Conservation (phyloP, 2,329 filamentous ascomycete species). For the Moelleriella libera region DNA sequence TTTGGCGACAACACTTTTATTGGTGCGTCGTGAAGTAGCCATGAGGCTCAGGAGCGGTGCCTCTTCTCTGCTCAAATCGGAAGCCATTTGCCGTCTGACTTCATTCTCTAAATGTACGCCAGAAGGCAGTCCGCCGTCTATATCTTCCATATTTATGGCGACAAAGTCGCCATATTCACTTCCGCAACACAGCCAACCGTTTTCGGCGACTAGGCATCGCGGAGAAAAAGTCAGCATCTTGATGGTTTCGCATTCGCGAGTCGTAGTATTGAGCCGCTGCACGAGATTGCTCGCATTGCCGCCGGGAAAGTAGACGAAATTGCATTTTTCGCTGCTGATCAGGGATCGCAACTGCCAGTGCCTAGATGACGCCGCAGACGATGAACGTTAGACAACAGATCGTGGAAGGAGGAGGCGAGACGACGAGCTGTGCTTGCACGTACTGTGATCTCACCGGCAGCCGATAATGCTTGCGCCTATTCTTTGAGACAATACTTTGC, state of each 20-base stretch:
- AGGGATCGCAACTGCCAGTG: constrained; percentile 86
- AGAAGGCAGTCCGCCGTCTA: constrained; percentile 12
- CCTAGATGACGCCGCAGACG: constrained; percentile 24
- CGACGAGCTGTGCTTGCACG: neutral
- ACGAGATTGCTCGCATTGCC: constrained; percentile 51
- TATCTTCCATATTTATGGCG: constrained; percentile 50
- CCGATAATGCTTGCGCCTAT: constrained; percentile 52
- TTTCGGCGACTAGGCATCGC: constrained; percentile 74
- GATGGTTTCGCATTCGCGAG: constrained; percentile 58
- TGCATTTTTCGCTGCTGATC: constrained; percentile 64
- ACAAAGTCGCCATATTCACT: constrained; percentile 81
- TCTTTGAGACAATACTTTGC: constrained; percentile 46
- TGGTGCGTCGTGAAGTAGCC: constrained; percentile 20
- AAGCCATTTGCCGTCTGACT: neutral
- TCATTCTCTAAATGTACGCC: neutral
- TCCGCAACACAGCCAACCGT: constrained; percentile 83
- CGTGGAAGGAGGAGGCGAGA: too few relatives aligned
- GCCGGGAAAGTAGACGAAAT: constrained; percentile 75
- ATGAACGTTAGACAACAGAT: neutral
- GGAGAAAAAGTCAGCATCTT: constrained; percentile 58
- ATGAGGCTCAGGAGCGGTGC: constrained; percentile 2
- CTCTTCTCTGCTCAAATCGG: too few relatives aligned
- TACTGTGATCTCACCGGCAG: constrained; percentile 52
- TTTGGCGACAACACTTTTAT: constrained; percentile 32
- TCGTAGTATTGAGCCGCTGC: constrained; percentile 54